phyloP scores from a whole-genome alignment of 495 filamentous ascomycete species.

The Neurospora intermedia region DNA sequence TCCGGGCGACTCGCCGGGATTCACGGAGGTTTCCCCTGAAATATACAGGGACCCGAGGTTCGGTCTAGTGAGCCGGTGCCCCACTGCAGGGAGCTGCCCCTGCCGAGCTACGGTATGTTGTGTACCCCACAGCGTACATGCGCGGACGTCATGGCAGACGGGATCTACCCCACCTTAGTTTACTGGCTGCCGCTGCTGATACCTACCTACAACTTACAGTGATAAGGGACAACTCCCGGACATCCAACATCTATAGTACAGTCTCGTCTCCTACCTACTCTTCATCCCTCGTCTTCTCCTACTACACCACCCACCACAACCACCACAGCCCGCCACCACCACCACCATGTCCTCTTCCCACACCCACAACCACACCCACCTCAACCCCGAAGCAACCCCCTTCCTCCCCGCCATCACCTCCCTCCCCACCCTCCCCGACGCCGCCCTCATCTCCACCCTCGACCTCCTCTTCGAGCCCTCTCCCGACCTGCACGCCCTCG shows the following conservation, averaged over 20 bases:
- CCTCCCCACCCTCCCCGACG: slow-evolving; percentile 34
- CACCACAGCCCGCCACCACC: background rate
- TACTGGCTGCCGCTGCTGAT: no score
- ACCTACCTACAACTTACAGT: no score
- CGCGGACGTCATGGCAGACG: background rate
- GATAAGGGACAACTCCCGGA: no score
- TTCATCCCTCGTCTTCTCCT: background rate
- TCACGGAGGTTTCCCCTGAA: background rate
- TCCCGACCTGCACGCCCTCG: slow-evolving; percentile 58
- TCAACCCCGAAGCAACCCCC: slow-evolving; percentile 14
- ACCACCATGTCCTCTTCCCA: background rate
- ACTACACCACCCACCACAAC: background rate
- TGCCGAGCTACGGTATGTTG: background rate
- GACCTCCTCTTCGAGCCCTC: slow-evolving; percentile 85
- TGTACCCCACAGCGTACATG: background rate
- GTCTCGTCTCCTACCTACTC: background rate
- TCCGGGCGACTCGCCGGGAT: background rate
- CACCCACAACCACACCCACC: background rate
- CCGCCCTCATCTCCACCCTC: slow-evolving; percentile 51
- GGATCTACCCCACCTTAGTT: background rate
- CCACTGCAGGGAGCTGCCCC: background rate
- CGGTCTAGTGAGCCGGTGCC: background rate
- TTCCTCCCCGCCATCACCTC: slow-evolving; percentile 25
- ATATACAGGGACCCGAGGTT: background rate
- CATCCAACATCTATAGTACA: no score